Evolutionary conservation across 2,329 filamentous ascomycete species (phyloP).

Genomic region (Xylariales sp.): DNA sequence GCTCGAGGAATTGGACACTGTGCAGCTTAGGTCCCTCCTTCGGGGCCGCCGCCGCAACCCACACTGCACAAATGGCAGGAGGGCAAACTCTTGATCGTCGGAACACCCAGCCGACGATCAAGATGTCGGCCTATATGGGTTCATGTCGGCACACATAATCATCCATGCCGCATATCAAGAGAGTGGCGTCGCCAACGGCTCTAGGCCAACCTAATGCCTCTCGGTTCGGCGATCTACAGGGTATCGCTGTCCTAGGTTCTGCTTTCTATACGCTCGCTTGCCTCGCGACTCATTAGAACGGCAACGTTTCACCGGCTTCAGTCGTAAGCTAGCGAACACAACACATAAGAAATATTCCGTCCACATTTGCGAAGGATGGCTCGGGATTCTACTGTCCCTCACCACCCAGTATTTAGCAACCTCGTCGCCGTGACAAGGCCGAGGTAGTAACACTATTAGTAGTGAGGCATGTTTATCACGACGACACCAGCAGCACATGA

Average conservation of each 20-base stretch:
- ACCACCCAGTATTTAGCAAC: not conserved
- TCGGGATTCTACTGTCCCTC: not conserved
- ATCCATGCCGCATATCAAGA: constrained; percentile 9
- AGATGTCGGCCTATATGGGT: constrained; percentile 23
- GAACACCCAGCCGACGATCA: constrained; percentile 30
- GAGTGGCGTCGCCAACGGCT: constrained; percentile 20
- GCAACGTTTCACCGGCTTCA: constrained; percentile 20
- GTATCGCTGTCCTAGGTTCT: constrained; percentile 22
- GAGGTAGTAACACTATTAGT: constrained; percentile 3
- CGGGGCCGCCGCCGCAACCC: not conserved
- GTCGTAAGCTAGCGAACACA: not conserved
- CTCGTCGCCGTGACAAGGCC: not conserved
- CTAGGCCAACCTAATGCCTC: constrained; percentile 20
- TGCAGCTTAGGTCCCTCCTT: not conserved
- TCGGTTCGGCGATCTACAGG: constrained; percentile 26
- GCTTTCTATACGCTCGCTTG: constrained; percentile 23
- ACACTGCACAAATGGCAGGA: not conserved
- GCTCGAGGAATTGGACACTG: not conserved
- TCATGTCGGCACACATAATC: constrained; percentile 27
- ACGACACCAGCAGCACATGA: constrained; percentile 17
- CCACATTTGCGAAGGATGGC: constrained; percentile 1
- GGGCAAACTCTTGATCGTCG: constrained; percentile 18
- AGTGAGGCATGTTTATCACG: constrained; percentile 21
- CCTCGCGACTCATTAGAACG: constrained; percentile 6
- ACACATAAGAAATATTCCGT: constrained; percentile 22